Base-by-base conservation (phyloP, 805 yeast genomes). In the Wickerhamiella domercqiae region DNA sequence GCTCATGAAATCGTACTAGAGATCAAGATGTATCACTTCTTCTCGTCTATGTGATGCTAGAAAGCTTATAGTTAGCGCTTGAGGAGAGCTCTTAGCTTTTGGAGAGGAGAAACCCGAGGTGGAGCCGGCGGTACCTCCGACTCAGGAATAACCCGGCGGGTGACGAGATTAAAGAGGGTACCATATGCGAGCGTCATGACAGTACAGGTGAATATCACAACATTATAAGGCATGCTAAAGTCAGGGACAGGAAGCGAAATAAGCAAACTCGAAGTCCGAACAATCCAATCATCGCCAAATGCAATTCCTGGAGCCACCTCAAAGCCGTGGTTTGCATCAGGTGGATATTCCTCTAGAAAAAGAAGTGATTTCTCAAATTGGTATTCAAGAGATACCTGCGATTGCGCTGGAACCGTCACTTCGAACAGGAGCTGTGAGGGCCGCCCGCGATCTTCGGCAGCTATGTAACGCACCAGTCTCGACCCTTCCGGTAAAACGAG, bases 251-350 rank as follows among this genome's bases (percentile, higher is more conserved):
- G 95, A 37, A 90, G 65, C 0, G 90, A 73, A 35, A 90, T 63
- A 40, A 90, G 63, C 31, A 86, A 68, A n/a, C 96, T 79, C 3
- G 95, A 72, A 0, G 97, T 82, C 52, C 97, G 68, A 43, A 75
- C 48, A 14, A 35, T 37, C 33, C 41, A 48, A 5, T 31, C 37
- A 7, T 5, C 42, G 30, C 9, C 37, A 11, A 40, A 39, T 7
- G 47, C 44, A n/a, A 54, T 37, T 4, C 94, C 94, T 0, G 97
- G 94, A 18, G 90, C 90, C 32, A 90, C 73, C 41, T 86, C 87
- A 58, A 90, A 90, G 1, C 98, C 98, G 50, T 90, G 96, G 55
- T 90, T 90, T 2, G 98, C 97, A 63, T 90, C 98, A 1, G 98
- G 98, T n/a, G 98, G 98, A 52, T 90, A 90, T 55, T 90, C 97